These are phyloP conservation scores for Hawksworthiomyces lignivorus DNA, from an alignment of 2,329 filamentous ascomycete genomes.

Conservation along the genomic window DNA sequence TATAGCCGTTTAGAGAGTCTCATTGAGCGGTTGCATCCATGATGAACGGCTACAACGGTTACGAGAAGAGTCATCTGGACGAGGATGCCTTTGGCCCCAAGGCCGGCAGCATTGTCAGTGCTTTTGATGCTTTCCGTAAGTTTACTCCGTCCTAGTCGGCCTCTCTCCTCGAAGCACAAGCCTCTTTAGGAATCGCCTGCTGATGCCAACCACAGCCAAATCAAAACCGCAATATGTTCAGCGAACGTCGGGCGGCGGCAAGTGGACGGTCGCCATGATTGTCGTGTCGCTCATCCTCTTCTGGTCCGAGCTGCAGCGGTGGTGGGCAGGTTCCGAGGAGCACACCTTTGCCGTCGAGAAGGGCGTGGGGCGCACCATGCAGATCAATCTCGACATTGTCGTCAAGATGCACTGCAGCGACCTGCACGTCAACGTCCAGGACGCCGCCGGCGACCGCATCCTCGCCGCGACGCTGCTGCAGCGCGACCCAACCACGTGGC, in stretches of 20 bases:
- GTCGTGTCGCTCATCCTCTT: conserved; percentile 67
- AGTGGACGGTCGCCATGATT: conserved; percentile 83
- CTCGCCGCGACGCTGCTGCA: conserved; percentile 67
- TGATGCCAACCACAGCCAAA: conserved; percentile 63
- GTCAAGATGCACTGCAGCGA: conserved; percentile 80
- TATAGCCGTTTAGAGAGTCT: no score
- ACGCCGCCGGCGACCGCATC: conserved; percentile 87
- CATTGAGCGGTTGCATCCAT: no score
- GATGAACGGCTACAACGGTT: conserved; percentile 84
- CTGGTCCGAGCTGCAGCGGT: conserved; percentile 68
- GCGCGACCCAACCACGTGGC: conserved; percentile 73
- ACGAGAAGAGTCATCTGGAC: conserved; percentile 58
- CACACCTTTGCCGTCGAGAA: conserved; percentile 94
- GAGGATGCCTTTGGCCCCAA: conserved; percentile 76
- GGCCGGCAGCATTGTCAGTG: conserved; percentile 55
- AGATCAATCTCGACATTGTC: conserved; percentile 94
- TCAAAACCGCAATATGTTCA: conserved; percentile 90
- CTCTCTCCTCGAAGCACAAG: no score
- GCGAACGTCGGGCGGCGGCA: conserved; percentile 75
- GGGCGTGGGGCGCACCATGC: conserved; percentile 75
- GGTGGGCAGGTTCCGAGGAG: conserved; percentile 76
- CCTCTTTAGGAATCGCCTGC: no score
- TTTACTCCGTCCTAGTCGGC: no score
- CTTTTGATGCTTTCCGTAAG: conserved; percentile 96
- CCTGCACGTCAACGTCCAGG: conserved; percentile 94